A percentile compares a stretch with the other conserved stretches of the same genome.
Conservation (phyloP, 2,329 filamentous ascomycete species). For the Trichothecium roseum region DNA sequence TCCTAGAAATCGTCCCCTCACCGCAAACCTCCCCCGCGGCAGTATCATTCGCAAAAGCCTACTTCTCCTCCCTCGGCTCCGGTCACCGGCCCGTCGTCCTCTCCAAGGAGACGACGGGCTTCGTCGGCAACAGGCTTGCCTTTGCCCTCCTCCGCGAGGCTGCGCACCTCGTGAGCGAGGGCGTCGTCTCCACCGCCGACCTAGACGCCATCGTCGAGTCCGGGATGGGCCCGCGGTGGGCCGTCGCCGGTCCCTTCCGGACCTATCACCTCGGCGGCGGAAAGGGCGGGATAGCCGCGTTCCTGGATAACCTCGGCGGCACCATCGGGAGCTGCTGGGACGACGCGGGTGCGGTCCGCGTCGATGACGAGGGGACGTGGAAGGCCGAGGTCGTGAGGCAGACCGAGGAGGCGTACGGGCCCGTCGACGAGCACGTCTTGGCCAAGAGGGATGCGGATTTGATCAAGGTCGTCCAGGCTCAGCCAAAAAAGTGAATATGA, state of each 20-base stretch:
- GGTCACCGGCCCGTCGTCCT: constrained; percentile 5
- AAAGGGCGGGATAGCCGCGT: constrained; percentile 8
- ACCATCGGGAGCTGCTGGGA: constrained; percentile 1
- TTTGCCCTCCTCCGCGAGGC: constrained; percentile 5
- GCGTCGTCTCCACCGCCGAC: constrained; percentile 16
- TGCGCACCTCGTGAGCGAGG: constrained; percentile 3
- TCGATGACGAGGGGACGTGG: neutral
- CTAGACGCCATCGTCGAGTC: constrained; percentile 16
- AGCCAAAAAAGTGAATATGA: too few species aligned
- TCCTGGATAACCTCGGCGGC: constrained; percentile 8
- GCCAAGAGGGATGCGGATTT: neutral
- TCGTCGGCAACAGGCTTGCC: constrained; percentile 6
- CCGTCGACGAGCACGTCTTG: neutral
- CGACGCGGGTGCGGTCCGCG: neutral
- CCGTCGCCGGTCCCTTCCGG: constrained; percentile 11
- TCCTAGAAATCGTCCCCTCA: constrained; percentile 45
- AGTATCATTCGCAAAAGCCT: neutral
- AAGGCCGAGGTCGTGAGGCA: neutral
- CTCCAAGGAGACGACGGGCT: constrained; percentile 3
- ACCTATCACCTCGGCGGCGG: constrained; percentile 13
- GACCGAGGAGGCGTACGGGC: constrained; percentile 1
- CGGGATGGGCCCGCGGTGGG: constrained; percentile 12
- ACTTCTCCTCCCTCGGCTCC: constrained; percentile 1
- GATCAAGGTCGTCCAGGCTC: neutral
- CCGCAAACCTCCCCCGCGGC: constrained; percentile 3